Conservation (phyloP, 2,329 filamentous ascomycete genomes). For the Acrocalymma vagum region DNA sequence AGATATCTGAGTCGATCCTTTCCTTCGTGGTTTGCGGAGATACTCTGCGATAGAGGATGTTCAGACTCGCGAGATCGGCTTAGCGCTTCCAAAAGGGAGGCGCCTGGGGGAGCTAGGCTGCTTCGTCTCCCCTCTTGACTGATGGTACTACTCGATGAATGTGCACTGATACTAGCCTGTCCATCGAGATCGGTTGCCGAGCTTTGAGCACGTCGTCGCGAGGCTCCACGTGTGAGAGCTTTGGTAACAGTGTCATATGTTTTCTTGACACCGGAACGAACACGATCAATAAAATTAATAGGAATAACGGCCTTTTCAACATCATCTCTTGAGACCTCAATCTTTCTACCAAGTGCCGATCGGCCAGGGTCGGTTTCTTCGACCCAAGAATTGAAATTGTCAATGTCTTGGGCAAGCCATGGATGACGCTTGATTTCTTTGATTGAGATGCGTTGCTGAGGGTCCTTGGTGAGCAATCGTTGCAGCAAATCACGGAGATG, state of each 20-base stretch:
- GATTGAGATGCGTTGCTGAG: conserved; percentile 84
- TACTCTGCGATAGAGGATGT: conserved; percentile 79
- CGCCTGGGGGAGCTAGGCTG: conserved; percentile 68
- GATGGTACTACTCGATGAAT: conserved; percentile 62
- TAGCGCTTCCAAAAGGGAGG: conserved; percentile 61
- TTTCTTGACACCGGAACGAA: conserved; percentile 74
- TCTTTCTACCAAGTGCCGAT: conserved; percentile 80
- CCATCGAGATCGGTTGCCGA: conserved; percentile 63
- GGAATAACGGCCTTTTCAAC: conserved; percentile 90
- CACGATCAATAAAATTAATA: conserved; percentile 84
- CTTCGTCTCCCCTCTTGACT: conserved; percentile 64
- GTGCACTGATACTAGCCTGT: conserved; percentile 62
- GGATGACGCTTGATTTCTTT: conserved; percentile 93
- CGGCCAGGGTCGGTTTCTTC: conserved; percentile 89
- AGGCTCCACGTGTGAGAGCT: conserved; percentile 37
- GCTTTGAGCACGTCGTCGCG: conserved; percentile 65
- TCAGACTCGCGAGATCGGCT: conserved; percentile 64
- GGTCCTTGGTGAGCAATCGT: conserved; percentile 87
- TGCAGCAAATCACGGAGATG: conserved; percentile 79
- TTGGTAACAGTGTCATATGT: conserved; percentile 35
- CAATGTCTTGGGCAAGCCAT: conserved; percentile 84
- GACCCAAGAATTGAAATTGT: conserved; percentile 82
- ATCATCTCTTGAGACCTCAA: conserved; percentile 92
- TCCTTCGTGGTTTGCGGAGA: conserved; percentile 72
- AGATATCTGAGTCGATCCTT: conserved; percentile 46